phyloP scores from a whole-genome alignment of 1,139 yeast genomes.

The Diutina sp. region DNA sequence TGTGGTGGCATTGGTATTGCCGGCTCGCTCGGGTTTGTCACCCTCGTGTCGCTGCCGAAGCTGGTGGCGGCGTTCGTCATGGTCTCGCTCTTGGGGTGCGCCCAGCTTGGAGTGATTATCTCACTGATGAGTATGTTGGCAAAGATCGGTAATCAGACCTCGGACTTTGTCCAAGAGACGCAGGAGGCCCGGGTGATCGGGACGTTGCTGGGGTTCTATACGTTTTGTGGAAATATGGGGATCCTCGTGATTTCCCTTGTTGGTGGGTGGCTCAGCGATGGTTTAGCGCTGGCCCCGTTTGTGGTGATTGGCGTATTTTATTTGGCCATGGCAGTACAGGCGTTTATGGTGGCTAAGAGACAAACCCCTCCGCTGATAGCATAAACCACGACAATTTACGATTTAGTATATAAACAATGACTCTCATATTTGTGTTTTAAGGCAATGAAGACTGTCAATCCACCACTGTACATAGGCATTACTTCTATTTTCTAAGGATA shows the following conservation, averaged over 20 bases:
- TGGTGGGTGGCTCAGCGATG: constrained; percentile 30
- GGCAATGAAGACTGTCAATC: too few relatives aligned
- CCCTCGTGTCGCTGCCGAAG: constrained; percentile 20
- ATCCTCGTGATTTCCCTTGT: constrained; percentile 43
- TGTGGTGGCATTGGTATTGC: constrained; percentile 29
- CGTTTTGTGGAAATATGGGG: constrained; percentile 60
- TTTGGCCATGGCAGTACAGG: background rate
- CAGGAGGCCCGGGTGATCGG: constrained; percentile 29
- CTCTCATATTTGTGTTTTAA: too few relatives aligned
- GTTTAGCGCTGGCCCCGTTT: background rate
- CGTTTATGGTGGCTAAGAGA: background rate
- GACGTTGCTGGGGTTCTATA: constrained; percentile 55
- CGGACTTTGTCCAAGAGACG: constrained; percentile 4
- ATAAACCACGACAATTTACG: too few relatives aligned
- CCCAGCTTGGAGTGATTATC: constrained; percentile 49
- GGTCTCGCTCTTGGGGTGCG: constrained; percentile 23
- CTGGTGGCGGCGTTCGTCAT: constrained; percentile 18
- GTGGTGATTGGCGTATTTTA: background rate
- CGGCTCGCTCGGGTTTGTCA: constrained; percentile 22
- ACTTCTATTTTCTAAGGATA: too few relatives aligned
- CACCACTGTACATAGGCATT: too few relatives aligned
- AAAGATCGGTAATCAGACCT: constrained; percentile 8
- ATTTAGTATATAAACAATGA: too few relatives aligned
- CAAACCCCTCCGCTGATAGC: background rate
- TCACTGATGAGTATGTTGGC: constrained; percentile 32